These are phyloP conservation scores for Aureobasidium sp. DNA, from an alignment of 2,329 filamentous ascomycete species.

Conservation along the genomic window DNA sequence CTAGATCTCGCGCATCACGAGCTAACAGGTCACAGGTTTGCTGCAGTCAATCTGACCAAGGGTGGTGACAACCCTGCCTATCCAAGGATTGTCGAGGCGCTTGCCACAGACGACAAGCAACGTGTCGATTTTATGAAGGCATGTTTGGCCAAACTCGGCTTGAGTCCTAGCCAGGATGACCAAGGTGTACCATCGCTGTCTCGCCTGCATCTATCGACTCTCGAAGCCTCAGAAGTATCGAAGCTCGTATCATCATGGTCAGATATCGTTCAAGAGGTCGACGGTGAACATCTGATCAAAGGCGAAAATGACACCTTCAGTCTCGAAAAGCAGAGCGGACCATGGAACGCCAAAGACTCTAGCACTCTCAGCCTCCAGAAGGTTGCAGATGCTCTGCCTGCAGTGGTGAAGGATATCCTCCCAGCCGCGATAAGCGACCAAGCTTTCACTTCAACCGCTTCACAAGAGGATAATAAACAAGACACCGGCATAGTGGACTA, in stretches of 20 bases:
- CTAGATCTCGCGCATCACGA: slow-evolving; percentile 10
- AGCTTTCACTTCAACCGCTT: not conserved
- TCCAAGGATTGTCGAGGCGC: slow-evolving; percentile 57
- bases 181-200: slow-evolving; percentile 72
- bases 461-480: slow-evolving; percentile 21
- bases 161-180: slow-evolving; percentile 67
- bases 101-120: slow-evolving; percentile 62
- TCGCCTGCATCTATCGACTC: slow-evolving; percentile 70
- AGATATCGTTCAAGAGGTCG: slow-evolving; percentile 49
- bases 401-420: slow-evolving; percentile 21
- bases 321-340: slow-evolving; percentile 53
- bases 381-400: slow-evolving; percentile 26
- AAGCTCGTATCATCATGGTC: slow-evolving; percentile 60
- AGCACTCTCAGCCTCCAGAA: slow-evolving; percentile 22
- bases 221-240: slow-evolving; percentile 56
- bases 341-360: slow-evolving; percentile 24
- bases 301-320: slow-evolving; percentile 79
- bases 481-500: slow-evolving; percentile 65
- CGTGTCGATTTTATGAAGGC: slow-evolving; percentile 71
- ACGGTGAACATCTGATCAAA: slow-evolving; percentile 65
- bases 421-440: not conserved
- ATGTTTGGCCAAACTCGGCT: slow-evolving; percentile 70
- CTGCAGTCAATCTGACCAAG: slow-evolving; percentile 67
- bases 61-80: slow-evolving; percentile 61
- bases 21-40: slow-evolving; percentile 55